Evolutionary conservation across 2,329 filamentous ascomycete genomes (phyloP).

Genomic region (Fusarium sublunatum): DNA sequence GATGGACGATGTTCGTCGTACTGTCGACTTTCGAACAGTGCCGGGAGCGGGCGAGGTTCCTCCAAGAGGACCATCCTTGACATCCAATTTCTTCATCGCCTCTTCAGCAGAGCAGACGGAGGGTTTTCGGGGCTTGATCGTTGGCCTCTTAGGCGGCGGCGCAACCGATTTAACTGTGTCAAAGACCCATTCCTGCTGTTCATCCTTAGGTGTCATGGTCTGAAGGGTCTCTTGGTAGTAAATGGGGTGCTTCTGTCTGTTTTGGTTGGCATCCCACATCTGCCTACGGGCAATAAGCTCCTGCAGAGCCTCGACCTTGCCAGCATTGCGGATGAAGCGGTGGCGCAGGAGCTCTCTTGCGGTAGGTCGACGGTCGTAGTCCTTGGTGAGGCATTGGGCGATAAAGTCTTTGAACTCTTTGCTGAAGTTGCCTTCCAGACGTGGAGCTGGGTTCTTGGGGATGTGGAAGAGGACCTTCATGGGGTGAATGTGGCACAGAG

Average conservation of each 20-base stretch:
- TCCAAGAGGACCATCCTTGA: slow-evolving; percentile 70
- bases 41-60: slow-evolving; percentile 63
- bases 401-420: slow-evolving; percentile 96
- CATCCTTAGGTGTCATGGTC: slow-evolving; percentile 72
- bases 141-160: slow-evolving; percentile 62
- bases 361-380: slow-evolving; percentile 83
- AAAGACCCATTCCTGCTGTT: slow-evolving; percentile 93
- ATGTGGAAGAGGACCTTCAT: slow-evolving; percentile 96
- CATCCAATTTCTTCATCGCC: slow-evolving; percentile 68
- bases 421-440: slow-evolving; percentile 86
- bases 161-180: slow-evolving; percentile 86
- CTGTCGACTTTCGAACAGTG: slow-evolving; percentile 71
- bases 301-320: slow-evolving; percentile 87
- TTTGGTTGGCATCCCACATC: slow-evolving; percentile 80
- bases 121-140: slow-evolving; percentile 64
- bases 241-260: slow-evolving; percentile 75
- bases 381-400: slow-evolving; percentile 89
- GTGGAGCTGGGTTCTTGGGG: slow-evolving; percentile 86
- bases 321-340: slow-evolving; percentile 86
- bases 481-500: slow-evolving; percentile 84
- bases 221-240: slow-evolving; percentile 95
- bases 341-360: slow-evolving; percentile 90
- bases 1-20: slow-evolving; percentile 60
- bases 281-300: slow-evolving; percentile 87
- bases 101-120: slow-evolving; percentile 70